phyloP scores from a whole-genome alignment of 2,329 filamentous ascomycete species.

The Sporothrix phasma region DNA sequence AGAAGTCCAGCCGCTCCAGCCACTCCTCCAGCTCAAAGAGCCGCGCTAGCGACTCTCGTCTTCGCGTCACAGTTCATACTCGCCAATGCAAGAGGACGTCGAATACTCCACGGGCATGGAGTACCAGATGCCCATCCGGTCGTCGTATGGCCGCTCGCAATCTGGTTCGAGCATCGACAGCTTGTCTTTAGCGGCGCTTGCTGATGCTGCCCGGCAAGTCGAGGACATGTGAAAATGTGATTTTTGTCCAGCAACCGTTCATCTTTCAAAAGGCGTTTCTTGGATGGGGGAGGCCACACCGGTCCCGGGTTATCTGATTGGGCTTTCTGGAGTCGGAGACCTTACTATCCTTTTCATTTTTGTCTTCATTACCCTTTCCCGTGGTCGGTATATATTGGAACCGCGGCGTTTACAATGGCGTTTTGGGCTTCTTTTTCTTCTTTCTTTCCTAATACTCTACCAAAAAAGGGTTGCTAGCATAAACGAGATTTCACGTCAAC shows the following conservation, averaged over 20 bases:
- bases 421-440: background rate
- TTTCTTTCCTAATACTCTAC: too few species aligned
- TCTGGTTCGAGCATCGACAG: constrained; percentile 6
- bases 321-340: background rate
- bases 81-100: background rate
- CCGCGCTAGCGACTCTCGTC: background rate
- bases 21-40: constrained; percentile 22
- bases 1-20: constrained; percentile 28
- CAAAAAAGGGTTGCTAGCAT: background rate
- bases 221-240: constrained; percentile 9
- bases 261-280: background rate
- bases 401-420: background rate
- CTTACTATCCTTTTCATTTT: background rate
- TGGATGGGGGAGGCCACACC: background rate
- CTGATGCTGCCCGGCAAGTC: constrained; percentile 7
- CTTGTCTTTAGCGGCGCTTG: background rate
- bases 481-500: background rate
- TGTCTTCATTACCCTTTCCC: background rate
- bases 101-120: background rate
- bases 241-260: background rate
- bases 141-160: background rate
- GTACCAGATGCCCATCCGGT: background rate
- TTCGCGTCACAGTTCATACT: background rate
- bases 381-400: background rate
- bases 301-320: background rate